Percentiles rank a stretch among this genome's conserved stretches.
phyloP scores from a whole-genome alignment of 352 stramenopile species.

The Globisporangium nodosum region DNA sequence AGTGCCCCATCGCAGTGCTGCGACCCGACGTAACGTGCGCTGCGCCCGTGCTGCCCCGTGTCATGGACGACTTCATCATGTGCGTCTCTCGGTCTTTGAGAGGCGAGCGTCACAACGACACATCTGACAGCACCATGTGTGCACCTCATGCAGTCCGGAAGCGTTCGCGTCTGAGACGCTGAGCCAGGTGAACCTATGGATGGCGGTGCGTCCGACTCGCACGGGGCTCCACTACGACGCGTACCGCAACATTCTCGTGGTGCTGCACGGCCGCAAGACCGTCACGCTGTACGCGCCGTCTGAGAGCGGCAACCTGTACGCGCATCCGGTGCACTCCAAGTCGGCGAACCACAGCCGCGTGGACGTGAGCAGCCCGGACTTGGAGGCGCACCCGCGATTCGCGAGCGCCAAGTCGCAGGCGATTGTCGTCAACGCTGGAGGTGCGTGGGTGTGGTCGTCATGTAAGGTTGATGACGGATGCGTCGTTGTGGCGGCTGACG shows the following conservation, averaged over 20 bases:
- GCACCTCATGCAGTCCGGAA: constrained; percentile 24
- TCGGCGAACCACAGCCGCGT: constrained; percentile 77
- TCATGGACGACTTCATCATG: constrained; percentile 60
- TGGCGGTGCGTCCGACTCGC: constrained; percentile 44
- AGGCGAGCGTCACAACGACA: too few species aligned
- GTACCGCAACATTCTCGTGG: constrained; percentile 72
- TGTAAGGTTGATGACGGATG: background rate
- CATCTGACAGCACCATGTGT: background rate
- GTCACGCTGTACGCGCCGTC: constrained; percentile 69
- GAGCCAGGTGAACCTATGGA: constrained; percentile 85
- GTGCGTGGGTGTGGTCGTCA: constrained; percentile 14
- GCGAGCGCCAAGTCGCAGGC: constrained; percentile 15
- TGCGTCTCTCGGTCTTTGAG: constrained; percentile 18
- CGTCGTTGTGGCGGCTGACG: background rate
- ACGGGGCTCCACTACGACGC: constrained; percentile 82
- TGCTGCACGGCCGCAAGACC: constrained; percentile 63
- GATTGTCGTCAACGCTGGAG: constrained; percentile 41
- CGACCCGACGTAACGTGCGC: constrained; percentile 42
- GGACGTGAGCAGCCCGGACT: constrained; percentile 35
- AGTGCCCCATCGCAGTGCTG: constrained; percentile 64
- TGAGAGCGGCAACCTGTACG: constrained; percentile 42
- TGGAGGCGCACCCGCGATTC: constrained; percentile 28
- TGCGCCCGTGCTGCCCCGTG: constrained; percentile 28
- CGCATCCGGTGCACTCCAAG: constrained; percentile 60
- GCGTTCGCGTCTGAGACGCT: constrained; percentile 32